Conservation (phyloP, 225 moss, liverwort and hornwort genomes). For the Ulota crispa region DNA sequence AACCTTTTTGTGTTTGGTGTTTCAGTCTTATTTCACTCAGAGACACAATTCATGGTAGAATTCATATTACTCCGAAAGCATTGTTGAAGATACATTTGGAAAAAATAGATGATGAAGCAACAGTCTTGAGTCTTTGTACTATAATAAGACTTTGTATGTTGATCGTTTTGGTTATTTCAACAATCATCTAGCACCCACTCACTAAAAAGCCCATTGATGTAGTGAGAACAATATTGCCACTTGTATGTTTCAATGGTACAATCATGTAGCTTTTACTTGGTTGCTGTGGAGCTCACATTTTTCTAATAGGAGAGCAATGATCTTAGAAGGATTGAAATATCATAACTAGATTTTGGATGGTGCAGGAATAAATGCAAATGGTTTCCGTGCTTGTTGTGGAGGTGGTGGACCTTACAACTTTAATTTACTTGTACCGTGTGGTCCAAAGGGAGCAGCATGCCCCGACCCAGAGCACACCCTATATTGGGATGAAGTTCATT, state of each 20-base stretch:
- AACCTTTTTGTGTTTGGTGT: background rate
- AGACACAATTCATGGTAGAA: background rate
- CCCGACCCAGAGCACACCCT: conserved; percentile 7
- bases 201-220: background rate
- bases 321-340: background rate
- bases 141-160: no score
- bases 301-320: no score
- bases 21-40: background rate
- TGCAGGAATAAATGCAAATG: conserved; percentile 17
- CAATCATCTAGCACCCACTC: background rate
- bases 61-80: background rate
- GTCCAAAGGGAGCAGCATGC: background rate
- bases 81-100: background rate
- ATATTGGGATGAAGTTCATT: conserved; percentile 30
- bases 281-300: background rate
- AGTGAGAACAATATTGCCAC: background rate
- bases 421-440: conserved; percentile 25
- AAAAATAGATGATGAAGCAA: background rate
- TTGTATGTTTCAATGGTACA: background rate
- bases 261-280: background rate
- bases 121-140: background rate
- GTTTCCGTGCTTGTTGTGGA: conserved; percentile 56
- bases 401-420: conserved; percentile 46
- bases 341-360: background rate
- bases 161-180: no score